Percentiles rank a stretch among this genome's conserved stretches.
Conservation (phyloP, 202 grass and related monocot species). For the Panicum hallii region DNA sequence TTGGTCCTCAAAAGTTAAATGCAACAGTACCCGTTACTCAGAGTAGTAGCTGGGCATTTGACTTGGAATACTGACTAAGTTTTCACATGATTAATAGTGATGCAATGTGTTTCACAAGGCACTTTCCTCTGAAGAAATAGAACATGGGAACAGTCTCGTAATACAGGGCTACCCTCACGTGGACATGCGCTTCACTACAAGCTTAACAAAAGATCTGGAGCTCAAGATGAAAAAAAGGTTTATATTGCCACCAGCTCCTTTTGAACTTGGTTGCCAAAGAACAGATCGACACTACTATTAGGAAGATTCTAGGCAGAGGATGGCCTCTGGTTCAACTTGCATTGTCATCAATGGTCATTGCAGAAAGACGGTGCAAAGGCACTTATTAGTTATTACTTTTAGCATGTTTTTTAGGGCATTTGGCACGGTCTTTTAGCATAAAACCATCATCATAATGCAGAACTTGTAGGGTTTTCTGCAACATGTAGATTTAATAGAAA, state of each 20-base stretch:
- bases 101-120: too few relatives aligned
- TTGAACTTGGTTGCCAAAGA: background rate
- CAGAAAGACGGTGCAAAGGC: conserved; percentile 26
- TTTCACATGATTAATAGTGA: too few relatives aligned
- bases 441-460: background rate
- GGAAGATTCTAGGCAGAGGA: conserved; percentile 17
- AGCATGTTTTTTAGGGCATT: background rate
- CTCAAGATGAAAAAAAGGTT: too few relatives aligned
- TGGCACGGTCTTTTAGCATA: background rate
- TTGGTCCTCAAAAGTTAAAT: conserved; percentile 23
- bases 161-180: background rate
- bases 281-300: background rate
- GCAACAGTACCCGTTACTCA: background rate
- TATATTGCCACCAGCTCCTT: background rate
- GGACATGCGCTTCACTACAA: background rate
- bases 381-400: conserved; percentile 8
- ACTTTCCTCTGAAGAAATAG: too few relatives aligned
- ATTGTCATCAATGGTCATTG: background rate
- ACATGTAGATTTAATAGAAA: conserved; percentile 13
- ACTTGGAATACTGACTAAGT: background rate
- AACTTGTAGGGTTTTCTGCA: background rate
- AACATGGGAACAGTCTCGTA: background rate
- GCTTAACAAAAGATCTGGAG: background rate
- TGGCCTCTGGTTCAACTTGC: background rate
- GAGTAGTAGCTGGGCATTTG: background rate